These are phyloP conservation scores for Neonectria faginata DNA, from an alignment of 2,329 filamentous ascomycete genomes.

Conservation along the genomic window DNA sequence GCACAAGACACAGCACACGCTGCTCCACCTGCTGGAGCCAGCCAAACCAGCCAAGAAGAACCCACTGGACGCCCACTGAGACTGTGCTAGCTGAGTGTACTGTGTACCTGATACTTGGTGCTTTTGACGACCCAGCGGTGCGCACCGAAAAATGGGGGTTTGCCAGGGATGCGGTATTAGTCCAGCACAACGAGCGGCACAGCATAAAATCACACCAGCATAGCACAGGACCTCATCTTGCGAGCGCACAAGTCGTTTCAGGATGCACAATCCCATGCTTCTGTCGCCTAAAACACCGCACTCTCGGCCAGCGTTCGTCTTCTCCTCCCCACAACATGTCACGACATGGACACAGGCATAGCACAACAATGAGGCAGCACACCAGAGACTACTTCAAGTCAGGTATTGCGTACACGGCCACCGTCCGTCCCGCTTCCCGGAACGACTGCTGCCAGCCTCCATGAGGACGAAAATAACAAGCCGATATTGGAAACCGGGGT, in stretches of 20 bases:
- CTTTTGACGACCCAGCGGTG: background rate
- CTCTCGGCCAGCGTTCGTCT: background rate
- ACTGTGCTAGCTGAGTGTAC: background rate
- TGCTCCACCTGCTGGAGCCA: conserved; percentile 22
- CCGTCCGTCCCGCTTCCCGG: conserved; percentile 1
- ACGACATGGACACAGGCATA: conserved; percentile 2
- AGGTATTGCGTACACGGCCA: background rate
- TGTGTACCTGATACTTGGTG: background rate
- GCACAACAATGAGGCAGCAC: background rate
- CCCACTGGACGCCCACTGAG: conserved; percentile 12
- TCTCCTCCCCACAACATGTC: conserved; percentile 1
- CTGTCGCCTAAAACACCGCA: background rate
- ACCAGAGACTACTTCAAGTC: background rate
- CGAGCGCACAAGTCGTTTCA: background rate
- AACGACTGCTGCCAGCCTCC: background rate
- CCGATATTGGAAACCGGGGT: conserved; percentile 4
- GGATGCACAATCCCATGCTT: background rate
- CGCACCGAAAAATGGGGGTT: background rate
- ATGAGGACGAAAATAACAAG: background rate
- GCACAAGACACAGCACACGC: conserved; percentile 22
- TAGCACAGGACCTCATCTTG: background rate
- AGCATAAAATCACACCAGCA: background rate
- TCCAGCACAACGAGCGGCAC: background rate
- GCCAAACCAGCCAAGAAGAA: conserved; percentile 22
- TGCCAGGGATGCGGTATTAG: background rate